phyloP scores from a whole-genome alignment of 768 basidiomycete species.

The Roridomyces roridus region DNA sequence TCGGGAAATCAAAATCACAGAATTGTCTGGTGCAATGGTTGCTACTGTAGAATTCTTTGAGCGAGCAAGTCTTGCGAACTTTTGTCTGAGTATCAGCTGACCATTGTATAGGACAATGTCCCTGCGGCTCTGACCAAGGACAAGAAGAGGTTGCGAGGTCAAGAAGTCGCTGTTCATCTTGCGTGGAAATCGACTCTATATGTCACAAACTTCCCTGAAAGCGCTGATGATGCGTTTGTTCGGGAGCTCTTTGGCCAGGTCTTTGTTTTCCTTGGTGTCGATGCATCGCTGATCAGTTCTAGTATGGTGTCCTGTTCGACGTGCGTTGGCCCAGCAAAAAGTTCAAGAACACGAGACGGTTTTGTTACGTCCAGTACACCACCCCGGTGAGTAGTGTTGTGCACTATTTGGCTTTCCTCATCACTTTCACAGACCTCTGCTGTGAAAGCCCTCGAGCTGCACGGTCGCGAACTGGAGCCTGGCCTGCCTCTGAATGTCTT shows the following conservation, averaged over 20 bases:
- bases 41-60: slow-evolving; percentile 90
- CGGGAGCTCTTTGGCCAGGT: slow-evolving; percentile 83
- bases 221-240: slow-evolving; percentile 77
- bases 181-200: slow-evolving; percentile 96
- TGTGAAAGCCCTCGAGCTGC: slow-evolving; percentile 76
- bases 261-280: slow-evolving; percentile 21
- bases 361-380: slow-evolving; percentile 93
- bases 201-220: slow-evolving; percentile 94
- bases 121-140: slow-evolving; percentile 93
- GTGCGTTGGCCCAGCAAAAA: slow-evolving; percentile 99
- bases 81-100: slow-evolving; percentile 3
- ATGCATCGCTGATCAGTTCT: slow-evolving; percentile 6
- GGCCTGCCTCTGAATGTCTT: slow-evolving; percentile 75
- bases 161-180: slow-evolving; percentile 85
- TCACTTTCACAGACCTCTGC: slow-evolving; percentile 59
- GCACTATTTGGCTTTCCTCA: not conserved
- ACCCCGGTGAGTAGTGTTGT: slow-evolving; percentile 66
- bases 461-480: slow-evolving; percentile 77
- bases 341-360: slow-evolving; percentile 88
- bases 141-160: slow-evolving; percentile 81
- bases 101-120: slow-evolving; percentile 65
- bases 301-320: slow-evolving; percentile 94
- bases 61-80: slow-evolving; percentile 46
- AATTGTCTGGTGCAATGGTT: slow-evolving; percentile 61
- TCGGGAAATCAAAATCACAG: slow-evolving; percentile 83